Base-by-base conservation (phyloP, 202 grass and related monocot genomes). In the Musa balbisiana region DNA sequence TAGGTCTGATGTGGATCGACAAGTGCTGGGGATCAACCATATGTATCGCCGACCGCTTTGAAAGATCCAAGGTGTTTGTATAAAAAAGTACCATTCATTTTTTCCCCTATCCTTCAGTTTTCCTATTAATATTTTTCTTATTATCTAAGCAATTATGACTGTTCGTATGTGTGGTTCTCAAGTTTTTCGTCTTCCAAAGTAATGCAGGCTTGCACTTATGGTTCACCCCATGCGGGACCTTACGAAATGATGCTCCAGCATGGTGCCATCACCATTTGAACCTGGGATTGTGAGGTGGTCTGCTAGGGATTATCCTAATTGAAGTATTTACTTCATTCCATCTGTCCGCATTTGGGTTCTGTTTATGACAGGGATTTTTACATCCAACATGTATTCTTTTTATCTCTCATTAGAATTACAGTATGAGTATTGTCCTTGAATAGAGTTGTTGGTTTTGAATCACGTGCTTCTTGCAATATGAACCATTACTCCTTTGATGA, bases 221-320 rank as follows among this genome's bases (percentile, higher is more conserved):
- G 54, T 76, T 93, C 90, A 19, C 93, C 93, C 54, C 50, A 91
- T 24, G 90, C 85, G n/a, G 93, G 90, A 14, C 83, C 90, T 72
- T 91, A 54, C 89, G 69, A 53, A 82, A 24, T 2, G 83, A 93
- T 33, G 90, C 90, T 55, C 93, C 93, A 6, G 82, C 84, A 52
- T 97, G 93, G 93, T 97, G 93, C 51, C 78, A 75, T 85, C 93
- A 0, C 90, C 93, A 79, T 97, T 97, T 76, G 93, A 97, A 80
- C 93, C 93, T 65, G 93, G 93, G 16, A 66, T 87, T 79, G 76
- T 97, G 50, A 97, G 93, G 93, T 93, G 56, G 10, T 69, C 12
- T 66, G 14, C 25, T 17, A 16, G 14, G 29, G 9, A 43, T 8
- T 43, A 43, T 43, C 5, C 33, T 43, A 43, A 43, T 5, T 43